A percentile compares a stretch with the other conserved stretches of the same genome.
Conservation (phyloP, 2,329 filamentous ascomycete genomes). For the Aschersonia sp. region DNA sequence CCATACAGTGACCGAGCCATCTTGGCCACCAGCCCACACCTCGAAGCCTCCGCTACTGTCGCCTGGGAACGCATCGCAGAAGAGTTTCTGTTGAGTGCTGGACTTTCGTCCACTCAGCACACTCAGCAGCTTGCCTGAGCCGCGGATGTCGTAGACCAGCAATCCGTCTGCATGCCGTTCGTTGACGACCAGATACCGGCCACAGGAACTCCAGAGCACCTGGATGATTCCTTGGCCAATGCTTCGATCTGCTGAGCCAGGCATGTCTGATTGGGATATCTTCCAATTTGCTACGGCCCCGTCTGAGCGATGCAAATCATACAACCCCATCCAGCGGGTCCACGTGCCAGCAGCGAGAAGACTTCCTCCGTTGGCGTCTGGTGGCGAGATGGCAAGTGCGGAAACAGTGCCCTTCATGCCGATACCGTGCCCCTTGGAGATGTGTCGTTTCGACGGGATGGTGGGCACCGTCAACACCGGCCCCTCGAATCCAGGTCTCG, state of each 20-base stretch:
- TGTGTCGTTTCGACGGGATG: slow-evolving; percentile 43
- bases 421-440: slow-evolving; percentile 44
- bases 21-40: slow-evolving; percentile 44
- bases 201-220: slow-evolving; percentile 46
- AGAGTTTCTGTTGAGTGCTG: slow-evolving; percentile 39
- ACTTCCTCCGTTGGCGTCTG: slow-evolving; percentile 14
- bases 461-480: slow-evolving; percentile 41
- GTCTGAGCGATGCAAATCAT: slow-evolving; percentile 41
- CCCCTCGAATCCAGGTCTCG: slow-evolving; percentile 32
- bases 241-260: slow-evolving; percentile 20
- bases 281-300: slow-evolving; percentile 43
- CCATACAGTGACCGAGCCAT: slow-evolving; percentile 43
- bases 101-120: slow-evolving; percentile 34
- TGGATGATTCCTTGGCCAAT: slow-evolving; percentile 49
- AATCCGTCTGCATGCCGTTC: slow-evolving; percentile 41
- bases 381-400: slow-evolving; percentile 32
- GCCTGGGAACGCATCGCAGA: slow-evolving; percentile 37
- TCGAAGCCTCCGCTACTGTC: slow-evolving; percentile 32
- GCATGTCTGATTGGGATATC: slow-evolving; percentile 38
- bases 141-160: slow-evolving; percentile 48
- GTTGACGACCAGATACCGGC: slow-evolving; percentile 46
- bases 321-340: slow-evolving; percentile 47
- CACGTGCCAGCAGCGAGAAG: slow-evolving; percentile 48
- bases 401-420: slow-evolving; percentile 50
- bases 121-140: slow-evolving; percentile 40